Conservation (phyloP, 768 basidiomycete species). For the Mycena floridula region DNA sequence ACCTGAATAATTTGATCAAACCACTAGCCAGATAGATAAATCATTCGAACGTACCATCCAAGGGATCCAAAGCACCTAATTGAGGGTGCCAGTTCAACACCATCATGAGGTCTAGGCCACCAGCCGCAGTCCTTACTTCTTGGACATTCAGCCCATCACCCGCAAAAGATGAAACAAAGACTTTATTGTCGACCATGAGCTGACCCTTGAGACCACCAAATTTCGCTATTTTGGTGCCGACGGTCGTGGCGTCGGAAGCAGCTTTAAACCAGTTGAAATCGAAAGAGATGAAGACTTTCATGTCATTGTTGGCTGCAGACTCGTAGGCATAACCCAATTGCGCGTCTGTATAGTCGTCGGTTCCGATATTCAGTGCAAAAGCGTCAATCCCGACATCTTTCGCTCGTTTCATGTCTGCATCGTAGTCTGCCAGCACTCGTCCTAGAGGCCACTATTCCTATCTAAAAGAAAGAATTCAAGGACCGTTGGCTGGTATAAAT, state of each 20-base stretch:
- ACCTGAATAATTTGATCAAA: no score
- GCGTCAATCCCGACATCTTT: constrained; percentile 25
- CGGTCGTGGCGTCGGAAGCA: constrained; percentile 15
- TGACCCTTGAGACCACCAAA: constrained; percentile 34
- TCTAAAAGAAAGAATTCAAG: constrained; percentile 1
- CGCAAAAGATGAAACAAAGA: constrained; percentile 37
- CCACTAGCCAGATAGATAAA: no score
- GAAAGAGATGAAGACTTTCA: constrained; percentile 33
- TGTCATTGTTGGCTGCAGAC: constrained; percentile 25
- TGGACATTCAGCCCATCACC: constrained; percentile 27
- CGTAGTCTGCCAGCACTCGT: constrained; percentile 10
- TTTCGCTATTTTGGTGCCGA: constrained; percentile 29
- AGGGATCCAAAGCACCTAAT: constrained; percentile 6
- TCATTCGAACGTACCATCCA: constrained; percentile 15
- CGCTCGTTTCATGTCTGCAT: constrained; percentile 14
- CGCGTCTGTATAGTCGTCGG: constrained; percentile 29
- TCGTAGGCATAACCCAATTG: constrained; percentile 29
- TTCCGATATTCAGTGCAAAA: constrained; percentile 40
- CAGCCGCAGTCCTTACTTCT: constrained; percentile 6
- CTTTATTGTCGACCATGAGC: constrained; percentile 27
- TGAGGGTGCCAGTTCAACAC: constrained; percentile 15
- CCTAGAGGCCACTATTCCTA: constrained; percentile 12
- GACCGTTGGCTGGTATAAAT: no score
- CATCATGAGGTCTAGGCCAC: constrained; percentile 6
- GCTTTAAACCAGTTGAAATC: constrained; percentile 19